Conservation (phyloP, 768 basidiomycete genomes). For the Boletus fagicola region DNA sequence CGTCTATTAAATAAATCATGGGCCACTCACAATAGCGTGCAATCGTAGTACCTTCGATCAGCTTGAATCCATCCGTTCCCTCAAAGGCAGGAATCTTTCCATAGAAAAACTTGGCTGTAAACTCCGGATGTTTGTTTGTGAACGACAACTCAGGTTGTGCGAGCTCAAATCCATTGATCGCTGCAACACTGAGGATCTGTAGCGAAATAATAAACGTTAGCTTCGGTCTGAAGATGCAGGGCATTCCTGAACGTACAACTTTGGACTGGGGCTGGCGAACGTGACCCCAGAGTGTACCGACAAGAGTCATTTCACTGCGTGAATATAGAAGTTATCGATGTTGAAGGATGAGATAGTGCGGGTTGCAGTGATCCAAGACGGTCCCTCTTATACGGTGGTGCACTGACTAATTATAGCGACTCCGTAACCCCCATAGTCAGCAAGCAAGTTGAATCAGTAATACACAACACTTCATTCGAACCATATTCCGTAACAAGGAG, state of each 20-base stretch:
- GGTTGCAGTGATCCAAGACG: neutral
- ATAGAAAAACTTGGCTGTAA: constrained; percentile 15
- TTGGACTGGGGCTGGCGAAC: constrained; percentile 21
- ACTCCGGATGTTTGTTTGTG: constrained; percentile 11
- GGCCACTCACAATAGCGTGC: constrained; percentile 21
- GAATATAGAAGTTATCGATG: neutral
- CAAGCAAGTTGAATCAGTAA: too few relatives aligned
- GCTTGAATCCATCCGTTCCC: constrained; percentile 16
- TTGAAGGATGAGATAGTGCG: neutral
- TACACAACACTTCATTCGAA: too few relatives aligned
- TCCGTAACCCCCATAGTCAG: too few relatives aligned
- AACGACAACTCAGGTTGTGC: constrained; percentile 14
- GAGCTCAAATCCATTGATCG: constrained; percentile 15
- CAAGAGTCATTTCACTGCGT: constrained; percentile 11
- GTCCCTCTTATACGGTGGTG: neutral
- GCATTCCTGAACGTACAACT: constrained; percentile 9
- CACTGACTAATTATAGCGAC: neutral
- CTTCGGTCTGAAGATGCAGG: neutral
- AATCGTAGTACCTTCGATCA: constrained; percentile 23
- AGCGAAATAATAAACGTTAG: neutral
- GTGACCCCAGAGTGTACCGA: constrained; percentile 23
- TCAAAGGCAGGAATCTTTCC: constrained; percentile 27
- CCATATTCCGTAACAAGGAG: too few relatives aligned
- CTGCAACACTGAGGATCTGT: constrained; percentile 23
- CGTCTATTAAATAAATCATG: too few relatives aligned